These are phyloP conservation scores for Fomitopsis serialis DNA, from an alignment of 768 basidiomycete species.

Conservation along the genomic window DNA sequence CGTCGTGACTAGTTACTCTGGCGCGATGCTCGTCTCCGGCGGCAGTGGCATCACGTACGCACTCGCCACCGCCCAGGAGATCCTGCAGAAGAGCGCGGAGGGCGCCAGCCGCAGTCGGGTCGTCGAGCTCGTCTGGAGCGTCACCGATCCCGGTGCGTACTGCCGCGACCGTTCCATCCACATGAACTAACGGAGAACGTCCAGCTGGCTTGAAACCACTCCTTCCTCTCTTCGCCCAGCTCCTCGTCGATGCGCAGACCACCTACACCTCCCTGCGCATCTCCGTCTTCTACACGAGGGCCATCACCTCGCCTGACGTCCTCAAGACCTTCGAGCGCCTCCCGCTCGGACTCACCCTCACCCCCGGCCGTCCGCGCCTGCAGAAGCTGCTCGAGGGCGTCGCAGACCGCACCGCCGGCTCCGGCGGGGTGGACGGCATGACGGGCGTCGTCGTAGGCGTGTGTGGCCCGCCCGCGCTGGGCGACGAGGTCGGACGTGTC, in stretches of 20 bases:
- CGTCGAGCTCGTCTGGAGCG: slow-evolving; percentile 53
- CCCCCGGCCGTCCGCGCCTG: slow-evolving; percentile 23
- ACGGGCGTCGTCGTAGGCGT: slow-evolving; percentile 36
- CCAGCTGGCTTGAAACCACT: slow-evolving; percentile 32
- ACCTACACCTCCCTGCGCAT: slow-evolving; percentile 29
- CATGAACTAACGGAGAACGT: slow-evolving; percentile 8
- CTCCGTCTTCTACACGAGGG: slow-evolving; percentile 40
- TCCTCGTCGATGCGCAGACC: slow-evolving; percentile 28
- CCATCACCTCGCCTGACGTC: slow-evolving; percentile 10
- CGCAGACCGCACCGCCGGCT: slow-evolving; percentile 19
- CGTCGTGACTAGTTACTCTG: slow-evolving; percentile 44
- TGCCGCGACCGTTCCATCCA: slow-evolving; percentile 8
- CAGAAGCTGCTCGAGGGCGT: slow-evolving; percentile 15
- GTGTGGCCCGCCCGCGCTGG: slow-evolving; percentile 36
- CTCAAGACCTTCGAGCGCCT: slow-evolving; percentile 16
- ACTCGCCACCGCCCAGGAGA: slow-evolving; percentile 45
- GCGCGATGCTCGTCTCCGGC: slow-evolving; percentile 50
- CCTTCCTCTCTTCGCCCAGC: slow-evolving; percentile 30
- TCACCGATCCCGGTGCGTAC: slow-evolving; percentile 37
- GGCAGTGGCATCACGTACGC: slow-evolving; percentile 60
- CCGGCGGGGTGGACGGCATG: slow-evolving; percentile 6
- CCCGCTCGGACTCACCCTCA: slow-evolving; percentile 25
- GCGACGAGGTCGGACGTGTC: slow-evolving; percentile 30
- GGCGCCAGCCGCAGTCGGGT: slow-evolving; percentile 33
- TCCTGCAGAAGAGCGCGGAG: slow-evolving; percentile 34